Evolutionary conservation across 805 yeast species (phyloP).

Genomic region (Kluyveromyces nonfermentans): DNA sequence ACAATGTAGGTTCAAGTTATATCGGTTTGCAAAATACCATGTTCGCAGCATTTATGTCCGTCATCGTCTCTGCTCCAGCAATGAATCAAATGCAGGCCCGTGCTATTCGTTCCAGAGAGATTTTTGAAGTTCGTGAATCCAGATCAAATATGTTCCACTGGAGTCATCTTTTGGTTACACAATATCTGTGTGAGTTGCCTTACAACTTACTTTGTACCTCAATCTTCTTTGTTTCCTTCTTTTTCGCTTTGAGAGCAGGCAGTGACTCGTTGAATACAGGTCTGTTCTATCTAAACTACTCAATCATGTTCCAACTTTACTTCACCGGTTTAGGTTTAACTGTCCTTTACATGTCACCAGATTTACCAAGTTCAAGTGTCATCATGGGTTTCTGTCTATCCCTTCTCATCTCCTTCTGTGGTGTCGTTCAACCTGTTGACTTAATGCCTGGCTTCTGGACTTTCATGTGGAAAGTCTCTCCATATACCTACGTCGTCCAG

Average conservation of each 20-base stretch:
- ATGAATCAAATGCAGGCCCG: constrained; percentile 54
- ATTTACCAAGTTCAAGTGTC: constrained; percentile 58
- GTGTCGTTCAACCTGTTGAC: constrained; percentile 49
- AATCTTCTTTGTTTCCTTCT: constrained; percentile 43
- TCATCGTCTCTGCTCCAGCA: constrained; percentile 45
- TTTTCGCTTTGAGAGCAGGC: constrained; percentile 38
- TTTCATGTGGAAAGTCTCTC: constrained; percentile 70
- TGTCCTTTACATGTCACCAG: constrained; percentile 48
- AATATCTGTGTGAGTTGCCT: constrained; percentile 50
- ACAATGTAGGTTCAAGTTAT: constrained; percentile 41
- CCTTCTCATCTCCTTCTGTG: constrained; percentile 55
- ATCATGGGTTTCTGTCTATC: constrained; percentile 46
- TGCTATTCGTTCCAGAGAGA: constrained; percentile 47
- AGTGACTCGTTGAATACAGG: constrained; percentile 38
- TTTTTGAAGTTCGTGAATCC: constrained; percentile 62
- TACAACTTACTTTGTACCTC: constrained; percentile 43
- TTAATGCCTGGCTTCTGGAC: constrained; percentile 78
- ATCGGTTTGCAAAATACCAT: constrained; percentile 51
- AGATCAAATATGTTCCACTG: constrained; percentile 68
- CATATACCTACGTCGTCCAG: constrained; percentile 61
- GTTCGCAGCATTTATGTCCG: constrained; percentile 51
- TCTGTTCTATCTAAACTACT: constrained; percentile 36
- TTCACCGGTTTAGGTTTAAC: constrained; percentile 42
- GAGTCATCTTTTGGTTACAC: constrained; percentile 47
- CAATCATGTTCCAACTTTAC: constrained; percentile 37